Base-by-base conservation (phyloP, 2,329 filamentous ascomycete species). In the Fusarium nygamai region DNA sequence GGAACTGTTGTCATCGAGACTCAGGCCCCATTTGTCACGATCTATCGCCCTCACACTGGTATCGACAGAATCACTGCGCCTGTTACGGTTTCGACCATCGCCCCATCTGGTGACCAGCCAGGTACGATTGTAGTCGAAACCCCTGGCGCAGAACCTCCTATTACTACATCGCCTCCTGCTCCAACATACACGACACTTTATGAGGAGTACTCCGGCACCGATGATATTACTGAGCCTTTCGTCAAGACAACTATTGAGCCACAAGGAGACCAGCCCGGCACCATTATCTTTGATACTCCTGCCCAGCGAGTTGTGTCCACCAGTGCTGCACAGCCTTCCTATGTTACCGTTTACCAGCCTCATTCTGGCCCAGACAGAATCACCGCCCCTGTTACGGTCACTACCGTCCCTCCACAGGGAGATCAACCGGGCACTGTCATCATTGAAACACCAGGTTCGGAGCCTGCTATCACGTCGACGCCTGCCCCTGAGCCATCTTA, bases 111-210 rank as follows among this genome's bases (percentile, higher is more conserved):
- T 6, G 57, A 63, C 13, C 51, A 73, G 57, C 71, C 71, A 11
- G 71, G 71, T 29, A 74, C 71, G 4, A 36, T 73, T 13, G 61
- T 73, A 17, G 61, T 73, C 8, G 71, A 74, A 57, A 73, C 71
- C 3, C 70, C 71, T 11, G 66, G 66, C 4, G 60, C 61, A 24
- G 61, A 71, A 29, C 46, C 61, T 17, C 44, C 70, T 46, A 19
- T 69, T 14, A 72, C 70, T 9, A 66, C 70, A 27, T 53, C 70
- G 10, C 65, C 70, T 16, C 68, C 67, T 33, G 19, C 17, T 33
- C 70, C 70, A 22, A 58, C 70, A 6, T 72, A 72, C 29, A 61
- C 53, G 9, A 66, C 70, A 22, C 22, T 73, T 7, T 72, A 72
- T 33, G 60, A 69, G 19, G 60, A 72, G 27, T 57, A 72, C 16